phyloP scores from a whole-genome alignment of 2,329 filamentous ascomycete species.

The Pseudogymnoascus verrucosus region DNA sequence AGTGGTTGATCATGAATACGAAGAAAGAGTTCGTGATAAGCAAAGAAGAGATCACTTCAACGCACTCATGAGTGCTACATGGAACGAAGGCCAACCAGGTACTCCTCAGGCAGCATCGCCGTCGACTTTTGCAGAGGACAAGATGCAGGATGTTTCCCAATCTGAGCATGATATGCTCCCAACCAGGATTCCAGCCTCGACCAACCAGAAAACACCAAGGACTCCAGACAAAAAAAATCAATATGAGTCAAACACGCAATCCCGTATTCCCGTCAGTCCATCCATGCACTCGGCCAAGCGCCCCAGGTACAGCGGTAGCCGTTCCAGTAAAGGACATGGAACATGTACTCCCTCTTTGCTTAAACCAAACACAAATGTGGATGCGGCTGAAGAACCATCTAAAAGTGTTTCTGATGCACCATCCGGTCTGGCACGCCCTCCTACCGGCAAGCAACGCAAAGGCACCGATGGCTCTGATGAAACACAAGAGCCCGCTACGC shows the following conservation, averaged over 20 bases:
- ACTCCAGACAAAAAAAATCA: not conserved
- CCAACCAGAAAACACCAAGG: not conserved
- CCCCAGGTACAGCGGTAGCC: conserved; percentile 18
- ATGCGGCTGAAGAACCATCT: conserved; percentile 9
- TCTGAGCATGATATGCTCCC: not conserved
- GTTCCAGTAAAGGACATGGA: conserved; percentile 18
- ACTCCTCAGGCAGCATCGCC: conserved; percentile 36
- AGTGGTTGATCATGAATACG: conserved; percentile 20
- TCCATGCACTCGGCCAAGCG: conserved; percentile 18
- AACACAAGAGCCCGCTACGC: not conserved
- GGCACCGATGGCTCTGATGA: conserved; percentile 21
- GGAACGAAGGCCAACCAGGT: conserved; percentile 56
- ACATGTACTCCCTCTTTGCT: conserved; percentile 24
- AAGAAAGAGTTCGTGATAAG: conserved; percentile 23
- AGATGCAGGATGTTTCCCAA: not conserved
- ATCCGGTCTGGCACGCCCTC: conserved; percentile 13
- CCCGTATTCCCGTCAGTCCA: not conserved
- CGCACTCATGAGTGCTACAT: conserved; percentile 48
- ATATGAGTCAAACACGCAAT: not conserved
- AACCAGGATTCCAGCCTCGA: not conserved
- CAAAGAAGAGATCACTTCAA: conserved; percentile 41
- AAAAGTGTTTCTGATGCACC: conserved; percentile 19
- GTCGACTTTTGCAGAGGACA: not conserved
- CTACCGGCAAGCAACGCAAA: conserved; percentile 11
- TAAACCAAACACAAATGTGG: conserved; percentile 11